Conservation (phyloP, 129 eudicot genomes). For the Flaveria sonorensis region DNA sequence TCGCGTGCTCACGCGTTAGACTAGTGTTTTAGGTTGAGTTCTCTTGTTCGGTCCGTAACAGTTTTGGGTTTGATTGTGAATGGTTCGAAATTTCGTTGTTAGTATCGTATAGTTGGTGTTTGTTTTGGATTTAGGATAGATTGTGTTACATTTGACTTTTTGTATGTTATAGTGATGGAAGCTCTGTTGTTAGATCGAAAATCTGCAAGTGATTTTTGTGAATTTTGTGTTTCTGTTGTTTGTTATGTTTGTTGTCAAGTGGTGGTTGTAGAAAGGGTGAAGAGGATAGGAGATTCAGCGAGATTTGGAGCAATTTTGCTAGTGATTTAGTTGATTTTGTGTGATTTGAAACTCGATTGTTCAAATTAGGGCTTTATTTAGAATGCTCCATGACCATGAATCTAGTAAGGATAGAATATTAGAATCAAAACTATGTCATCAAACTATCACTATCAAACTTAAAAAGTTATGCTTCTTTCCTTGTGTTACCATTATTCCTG, state of each 20-base stretch:
- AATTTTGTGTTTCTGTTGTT: not conserved
- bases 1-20: too few relatives aligned
- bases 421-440: not conserved
- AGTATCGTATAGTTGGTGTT: too few relatives aligned
- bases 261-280: slow-evolving; percentile 6
- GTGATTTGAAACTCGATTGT: not conserved
- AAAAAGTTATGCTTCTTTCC: not conserved
- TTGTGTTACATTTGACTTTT: slow-evolving; percentile 18
- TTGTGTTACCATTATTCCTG: not conserved
- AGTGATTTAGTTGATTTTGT: not conserved
- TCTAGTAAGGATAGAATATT: not conserved
- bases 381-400: too few relatives aligned
- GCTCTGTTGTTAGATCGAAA: slow-evolving; percentile 1
- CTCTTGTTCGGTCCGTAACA: too few relatives aligned
- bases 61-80: not conserved
- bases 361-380: not conserved
- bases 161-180: not conserved
- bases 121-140: slow-evolving; percentile 18
- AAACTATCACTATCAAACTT: not conserved
- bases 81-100: not conserved
- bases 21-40: too few relatives aligned
- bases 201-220: not conserved
- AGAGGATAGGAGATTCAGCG: not conserved
- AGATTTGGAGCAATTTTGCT: slow-evolving; percentile 1
- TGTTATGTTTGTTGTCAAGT: not conserved